phyloP scores from a whole-genome alignment of 257 asterid genomes.

The Cinchona pubescens region DNA sequence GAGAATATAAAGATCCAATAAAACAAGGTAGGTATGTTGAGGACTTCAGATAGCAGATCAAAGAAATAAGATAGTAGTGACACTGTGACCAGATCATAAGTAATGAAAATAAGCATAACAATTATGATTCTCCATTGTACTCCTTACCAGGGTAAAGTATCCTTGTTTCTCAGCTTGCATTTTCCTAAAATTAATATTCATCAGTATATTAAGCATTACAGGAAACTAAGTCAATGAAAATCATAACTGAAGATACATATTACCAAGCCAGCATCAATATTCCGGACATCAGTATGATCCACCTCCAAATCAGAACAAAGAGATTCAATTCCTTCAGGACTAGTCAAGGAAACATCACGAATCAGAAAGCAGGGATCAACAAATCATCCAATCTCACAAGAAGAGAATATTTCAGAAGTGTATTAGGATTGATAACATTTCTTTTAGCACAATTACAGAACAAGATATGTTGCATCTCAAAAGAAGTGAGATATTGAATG shows the following conservation, averaged over 20 bases:
- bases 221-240: slow-evolving; percentile 6
- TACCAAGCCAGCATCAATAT: slow-evolving; percentile 93
- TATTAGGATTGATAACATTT: neutral
- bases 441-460: neutral
- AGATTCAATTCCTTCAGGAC: slow-evolving; percentile 80
- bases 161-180: slow-evolving; percentile 94
- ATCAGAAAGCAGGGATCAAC: neutral
- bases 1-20: neutral
- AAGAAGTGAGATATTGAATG: neutral
- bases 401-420: neutral
- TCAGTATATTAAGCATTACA: slow-evolving; percentile 13
- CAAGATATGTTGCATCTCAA: neutral
- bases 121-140: slow-evolving; percentile 8
- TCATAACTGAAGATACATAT: slow-evolving; percentile 16
- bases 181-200: slow-evolving; percentile 49
- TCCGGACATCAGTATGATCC: slow-evolving; percentile 71
- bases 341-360: slow-evolving; percentile 17
- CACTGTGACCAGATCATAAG: neutral
- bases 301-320: slow-evolving; percentile 81
- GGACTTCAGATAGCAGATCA: neutral
- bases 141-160: slow-evolving; percentile 66
- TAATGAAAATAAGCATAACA: neutral
- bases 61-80: neutral
- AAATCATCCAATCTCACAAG: neutral
- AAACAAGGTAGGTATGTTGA: neutral